Conservation (phyloP, 2,329 filamentous ascomycete species). For the Fusarium duplospermum region DNA sequence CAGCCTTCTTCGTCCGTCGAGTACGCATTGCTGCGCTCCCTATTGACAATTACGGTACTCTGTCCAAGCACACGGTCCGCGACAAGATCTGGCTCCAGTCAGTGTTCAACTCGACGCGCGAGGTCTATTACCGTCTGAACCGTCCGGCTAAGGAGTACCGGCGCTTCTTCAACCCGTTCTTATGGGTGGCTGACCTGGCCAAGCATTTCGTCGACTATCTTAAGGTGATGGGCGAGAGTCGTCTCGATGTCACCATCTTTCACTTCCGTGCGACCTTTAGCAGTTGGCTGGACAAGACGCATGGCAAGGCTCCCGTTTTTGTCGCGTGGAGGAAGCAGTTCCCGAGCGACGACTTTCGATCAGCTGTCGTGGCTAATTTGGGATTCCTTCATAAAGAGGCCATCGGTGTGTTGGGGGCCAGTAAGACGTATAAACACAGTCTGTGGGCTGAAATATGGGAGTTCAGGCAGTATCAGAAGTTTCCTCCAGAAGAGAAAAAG, state of each 20-base stretch:
- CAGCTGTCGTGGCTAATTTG: conserved; percentile 68
- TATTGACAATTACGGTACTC: conserved; percentile 72
- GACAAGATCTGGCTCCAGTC: conserved; percentile 75
- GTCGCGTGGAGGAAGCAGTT: conserved; percentile 65
- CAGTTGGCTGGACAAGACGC: conserved; percentile 63
- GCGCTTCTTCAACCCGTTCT: conserved; percentile 71
- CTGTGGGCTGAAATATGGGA: conserved; percentile 66
- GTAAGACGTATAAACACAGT: conserved; percentile 50
- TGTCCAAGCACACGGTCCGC: conserved; percentile 58
- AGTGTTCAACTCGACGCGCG: conserved; percentile 49
- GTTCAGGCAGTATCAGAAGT: conserved; percentile 50
- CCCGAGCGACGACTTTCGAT: conserved; percentile 69
- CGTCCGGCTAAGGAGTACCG: conserved; percentile 69
- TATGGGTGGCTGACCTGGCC: conserved; percentile 77
- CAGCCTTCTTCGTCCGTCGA: conserved; percentile 62
- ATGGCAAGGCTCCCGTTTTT: conserved; percentile 58
- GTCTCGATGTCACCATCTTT: conserved; percentile 58
- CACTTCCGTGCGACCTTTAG: conserved; percentile 70
- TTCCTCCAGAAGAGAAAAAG: not conserved
- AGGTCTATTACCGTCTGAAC: conserved; percentile 73
- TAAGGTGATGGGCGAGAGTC: conserved; percentile 46
- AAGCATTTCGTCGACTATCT: conserved; percentile 81
- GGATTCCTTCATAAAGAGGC: conserved; percentile 76
- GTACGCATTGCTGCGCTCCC: conserved; percentile 70
- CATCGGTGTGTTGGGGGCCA: conserved; percentile 56